These are phyloP conservation scores for Solanum hybrid DNA, from an alignment of 305 asterid species.

Conservation along the genomic window DNA sequence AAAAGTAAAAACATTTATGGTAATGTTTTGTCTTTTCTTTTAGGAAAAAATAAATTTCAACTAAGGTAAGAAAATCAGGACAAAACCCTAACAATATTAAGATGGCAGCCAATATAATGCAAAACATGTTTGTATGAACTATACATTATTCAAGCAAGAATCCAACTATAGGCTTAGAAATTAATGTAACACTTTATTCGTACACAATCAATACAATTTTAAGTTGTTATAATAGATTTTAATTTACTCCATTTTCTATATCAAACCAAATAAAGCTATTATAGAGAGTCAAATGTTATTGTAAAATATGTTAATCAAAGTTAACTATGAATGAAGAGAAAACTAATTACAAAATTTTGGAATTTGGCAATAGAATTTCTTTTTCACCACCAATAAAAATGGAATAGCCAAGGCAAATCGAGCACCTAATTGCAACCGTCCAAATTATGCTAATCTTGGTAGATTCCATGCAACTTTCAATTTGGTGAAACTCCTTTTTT, in stretches of 20 bases:
- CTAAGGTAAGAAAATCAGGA: no score
- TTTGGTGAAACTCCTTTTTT: not conserved
- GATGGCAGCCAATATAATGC: not conserved
- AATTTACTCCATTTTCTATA: not conserved
- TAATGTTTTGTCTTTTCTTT: no score
- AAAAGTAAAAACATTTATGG: no score
- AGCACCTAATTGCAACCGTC: constrained; percentile 17
- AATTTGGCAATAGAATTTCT: not conserved
- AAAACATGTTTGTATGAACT: no score
- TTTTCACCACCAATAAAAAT: not conserved
- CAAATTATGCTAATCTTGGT: constrained; percentile 12
- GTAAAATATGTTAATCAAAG: not conserved
- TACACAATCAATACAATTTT: not conserved
- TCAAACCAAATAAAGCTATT: not conserved
- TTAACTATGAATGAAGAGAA: not conserved
- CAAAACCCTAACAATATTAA: no score
- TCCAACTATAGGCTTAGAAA: not conserved
- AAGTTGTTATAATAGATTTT: not conserved
- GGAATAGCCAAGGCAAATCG: constrained; percentile 3
- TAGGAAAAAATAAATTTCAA: no score
- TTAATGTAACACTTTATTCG: not conserved
- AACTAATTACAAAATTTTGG: not conserved
- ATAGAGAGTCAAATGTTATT: not conserved
- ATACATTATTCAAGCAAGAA: no score
- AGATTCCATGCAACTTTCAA: not conserved